phyloP scores from a whole-genome alignment of 768 basidiomycete species.

The Tricholoma saponaceum region DNA sequence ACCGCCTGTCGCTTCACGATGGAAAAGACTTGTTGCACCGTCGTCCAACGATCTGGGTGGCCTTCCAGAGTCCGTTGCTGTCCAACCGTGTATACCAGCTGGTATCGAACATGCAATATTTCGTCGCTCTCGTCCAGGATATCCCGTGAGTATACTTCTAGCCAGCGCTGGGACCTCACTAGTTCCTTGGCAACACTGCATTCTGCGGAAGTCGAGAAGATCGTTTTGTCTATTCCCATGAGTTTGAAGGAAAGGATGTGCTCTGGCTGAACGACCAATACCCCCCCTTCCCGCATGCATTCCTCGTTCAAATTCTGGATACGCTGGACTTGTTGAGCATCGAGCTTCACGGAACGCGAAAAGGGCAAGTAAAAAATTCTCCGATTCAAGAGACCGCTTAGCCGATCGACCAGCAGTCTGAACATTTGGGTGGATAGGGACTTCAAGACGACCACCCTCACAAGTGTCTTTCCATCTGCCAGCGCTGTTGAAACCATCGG shows the following conservation, averaged over 20 bases:
- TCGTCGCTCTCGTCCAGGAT: constrained; percentile 47
- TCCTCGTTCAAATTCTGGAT: constrained; percentile 30
- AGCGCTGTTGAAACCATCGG: constrained; percentile 37
- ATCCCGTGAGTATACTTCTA: constrained; percentile 27
- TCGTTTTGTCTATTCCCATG: constrained; percentile 34
- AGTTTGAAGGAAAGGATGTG: constrained; percentile 49
- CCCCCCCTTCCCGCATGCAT: constrained; percentile 35
- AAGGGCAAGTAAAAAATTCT: constrained; percentile 49
- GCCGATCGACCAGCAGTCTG: constrained; percentile 36
- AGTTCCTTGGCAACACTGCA: constrained; percentile 13
- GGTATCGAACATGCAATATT: constrained; percentile 42
- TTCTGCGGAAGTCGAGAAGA: too few relatives aligned
- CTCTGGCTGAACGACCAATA: constrained; percentile 51
- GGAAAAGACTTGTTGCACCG: constrained; percentile 32
- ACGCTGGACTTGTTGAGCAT: constrained; percentile 8
- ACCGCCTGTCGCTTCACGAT: constrained; percentile 19
- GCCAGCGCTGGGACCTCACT: constrained; percentile 24
- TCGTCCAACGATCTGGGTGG: constrained; percentile 40
- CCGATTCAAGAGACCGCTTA: constrained; percentile 42
- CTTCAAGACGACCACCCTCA: constrained; percentile 49
- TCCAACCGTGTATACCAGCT: constrained; percentile 44
- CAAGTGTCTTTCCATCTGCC: constrained; percentile 38
- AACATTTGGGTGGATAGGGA: constrained; percentile 46
- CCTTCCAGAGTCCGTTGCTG: constrained; percentile 32
- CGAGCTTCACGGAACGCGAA: constrained; percentile 32